A percentile compares a stretch with the other conserved stretches of the same genome.
phyloP scores from a whole-genome alignment of 2,329 filamentous ascomycete species.

The Trichophyton simii region DNA sequence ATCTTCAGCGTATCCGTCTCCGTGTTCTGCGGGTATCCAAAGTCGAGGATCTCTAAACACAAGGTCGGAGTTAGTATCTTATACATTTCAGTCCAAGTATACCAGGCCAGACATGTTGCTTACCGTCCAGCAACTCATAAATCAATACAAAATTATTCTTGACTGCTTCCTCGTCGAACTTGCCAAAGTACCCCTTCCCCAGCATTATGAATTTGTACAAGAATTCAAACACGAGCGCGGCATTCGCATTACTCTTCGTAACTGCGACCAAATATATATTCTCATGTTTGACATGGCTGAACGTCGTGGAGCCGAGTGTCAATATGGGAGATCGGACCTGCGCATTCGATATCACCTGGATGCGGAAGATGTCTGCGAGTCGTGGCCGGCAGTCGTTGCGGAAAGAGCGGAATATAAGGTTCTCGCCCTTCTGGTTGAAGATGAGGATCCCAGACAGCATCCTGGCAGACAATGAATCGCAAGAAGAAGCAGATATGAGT shows the following conservation, averaged over 20 bases:
- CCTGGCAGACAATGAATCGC: conserved; percentile 23
- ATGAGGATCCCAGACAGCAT: conserved; percentile 97
- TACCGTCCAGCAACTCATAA: conserved; percentile 90
- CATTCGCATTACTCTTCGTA: conserved; percentile 98
- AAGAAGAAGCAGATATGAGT: neutral
- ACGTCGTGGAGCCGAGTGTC: conserved; percentile 92
- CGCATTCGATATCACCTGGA: conserved; percentile 97
- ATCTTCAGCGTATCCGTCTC: conserved; percentile 96
- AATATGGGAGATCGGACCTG: conserved; percentile 96
- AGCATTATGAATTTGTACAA: conserved; percentile 82
- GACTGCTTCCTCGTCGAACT: conserved; percentile 97
- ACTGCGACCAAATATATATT: conserved; percentile 97
- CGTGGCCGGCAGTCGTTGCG: conserved; percentile 96
- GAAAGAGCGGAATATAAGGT: conserved; percentile 98
- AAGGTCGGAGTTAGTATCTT: conserved; percentile 1
- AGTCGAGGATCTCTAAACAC: conserved; percentile 74
- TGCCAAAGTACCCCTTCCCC: conserved; percentile 93
- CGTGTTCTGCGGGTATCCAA: conserved; percentile 8
- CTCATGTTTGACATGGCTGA: conserved; percentile 98
- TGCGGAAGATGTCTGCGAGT: conserved; percentile 96
- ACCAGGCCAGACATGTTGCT: conserved; percentile 14
- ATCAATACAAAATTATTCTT: conserved; percentile 99
- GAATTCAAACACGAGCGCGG: conserved; percentile 94
- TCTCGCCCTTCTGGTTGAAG: conserved; percentile 99
- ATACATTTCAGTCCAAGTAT: neutral